Evolutionary conservation across 768 basidiomycete species (phyloP).

Genomic region (Mrakia blollopis): DNA sequence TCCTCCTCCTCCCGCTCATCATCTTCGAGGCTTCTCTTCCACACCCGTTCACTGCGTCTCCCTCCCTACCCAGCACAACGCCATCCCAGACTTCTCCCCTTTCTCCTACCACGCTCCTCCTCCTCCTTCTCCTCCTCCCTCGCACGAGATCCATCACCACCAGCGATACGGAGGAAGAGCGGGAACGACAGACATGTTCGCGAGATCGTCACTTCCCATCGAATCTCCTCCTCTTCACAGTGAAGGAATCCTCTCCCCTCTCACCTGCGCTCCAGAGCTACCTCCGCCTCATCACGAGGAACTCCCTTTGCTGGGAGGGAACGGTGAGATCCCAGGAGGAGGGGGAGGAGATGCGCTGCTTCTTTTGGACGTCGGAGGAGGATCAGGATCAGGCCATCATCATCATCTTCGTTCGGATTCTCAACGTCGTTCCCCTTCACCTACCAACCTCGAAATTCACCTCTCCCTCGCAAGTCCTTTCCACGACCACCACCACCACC

Average conservation of each 20-base stretch:
- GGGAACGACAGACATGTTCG: background rate
- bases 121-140: no score
- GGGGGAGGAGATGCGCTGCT: no score
- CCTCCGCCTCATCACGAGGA: no score
- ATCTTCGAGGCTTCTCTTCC: background rate
- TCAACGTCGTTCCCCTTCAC: background rate
- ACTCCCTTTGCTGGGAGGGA: no score
- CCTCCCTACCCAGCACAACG: background rate
- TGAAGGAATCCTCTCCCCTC: no score
- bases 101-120: slow-evolving; percentile 1
- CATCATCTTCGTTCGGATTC: no score
- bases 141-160: slow-evolving; percentile 8
- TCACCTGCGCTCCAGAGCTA: no score
- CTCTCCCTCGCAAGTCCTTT: background rate
- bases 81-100: background rate
- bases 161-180: background rate
- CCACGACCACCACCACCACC: no score
- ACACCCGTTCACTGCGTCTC: background rate
- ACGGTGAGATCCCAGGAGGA: no score
- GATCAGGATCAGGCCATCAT: no score
- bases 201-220: background rate
- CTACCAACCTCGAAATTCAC: background rate
- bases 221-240: background rate
- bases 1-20: background rate
- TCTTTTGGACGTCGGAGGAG: no score